A percentile compares a stretch with the other conserved stretches of the same genome.
Conservation (phyloP, 2,329 filamentous ascomycete species). For the Talaromyces verruculosus region DNA sequence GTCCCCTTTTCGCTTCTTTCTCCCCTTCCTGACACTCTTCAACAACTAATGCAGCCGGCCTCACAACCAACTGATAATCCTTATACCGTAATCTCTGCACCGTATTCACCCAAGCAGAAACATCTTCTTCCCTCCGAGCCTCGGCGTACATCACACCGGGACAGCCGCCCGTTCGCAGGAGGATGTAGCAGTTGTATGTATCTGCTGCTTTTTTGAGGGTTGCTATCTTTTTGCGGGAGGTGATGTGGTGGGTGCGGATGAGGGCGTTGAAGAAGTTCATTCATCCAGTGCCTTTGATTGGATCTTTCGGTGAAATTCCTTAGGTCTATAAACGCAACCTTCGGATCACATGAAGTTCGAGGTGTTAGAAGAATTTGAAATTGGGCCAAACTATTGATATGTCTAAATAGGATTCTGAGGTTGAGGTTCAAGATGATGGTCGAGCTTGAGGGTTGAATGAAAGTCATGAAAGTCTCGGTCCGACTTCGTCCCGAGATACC, state of each 20-base stretch:
- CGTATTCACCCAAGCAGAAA: conserved; percentile 63
- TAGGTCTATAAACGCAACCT: too few relatives aligned
- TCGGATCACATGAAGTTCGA: too few relatives aligned
- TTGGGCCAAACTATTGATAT: too few relatives aligned
- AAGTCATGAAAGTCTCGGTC: conserved; percentile 1
- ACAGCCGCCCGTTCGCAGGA: conserved; percentile 66
- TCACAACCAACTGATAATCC: conserved; percentile 65
- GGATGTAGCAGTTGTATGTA: conserved; percentile 60
- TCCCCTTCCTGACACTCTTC: conserved; percentile 30
- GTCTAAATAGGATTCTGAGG: too few relatives aligned
- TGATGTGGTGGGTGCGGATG: conserved; percentile 79
- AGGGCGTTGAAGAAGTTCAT: conserved; percentile 55
- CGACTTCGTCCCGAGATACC: conserved; percentile 5
- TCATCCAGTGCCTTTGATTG: conserved; percentile 6
- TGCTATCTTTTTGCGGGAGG: conserved; percentile 71
- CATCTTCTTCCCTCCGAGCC: conserved; percentile 52
- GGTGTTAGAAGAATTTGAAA: too few relatives aligned
- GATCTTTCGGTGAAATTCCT: background rate
- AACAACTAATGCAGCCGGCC: conserved; percentile 39
- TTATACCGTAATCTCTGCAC: conserved; percentile 70
- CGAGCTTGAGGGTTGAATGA: background rate
- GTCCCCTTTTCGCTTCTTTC: conserved; percentile 24
- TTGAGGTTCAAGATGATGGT: background rate
- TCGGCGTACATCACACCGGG: conserved; percentile 81
- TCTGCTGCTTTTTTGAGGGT: conserved; percentile 65